Conservation (phyloP, 75 land plant genomes). For the Picea glauca region DNA sequence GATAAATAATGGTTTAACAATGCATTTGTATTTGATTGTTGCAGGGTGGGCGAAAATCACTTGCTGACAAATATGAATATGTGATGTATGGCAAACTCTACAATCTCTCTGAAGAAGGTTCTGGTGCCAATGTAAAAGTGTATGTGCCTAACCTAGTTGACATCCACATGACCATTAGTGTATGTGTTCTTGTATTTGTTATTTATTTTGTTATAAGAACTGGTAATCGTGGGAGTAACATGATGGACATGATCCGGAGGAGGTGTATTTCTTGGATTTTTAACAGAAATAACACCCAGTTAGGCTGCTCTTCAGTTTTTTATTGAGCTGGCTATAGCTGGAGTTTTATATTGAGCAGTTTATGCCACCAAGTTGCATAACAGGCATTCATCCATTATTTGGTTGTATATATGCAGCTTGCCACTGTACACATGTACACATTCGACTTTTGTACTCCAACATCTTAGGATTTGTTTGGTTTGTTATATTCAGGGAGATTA, state of each 20-base stretch:
- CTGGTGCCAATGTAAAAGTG: slow-evolving; percentile 52
- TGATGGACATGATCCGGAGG: neutral
- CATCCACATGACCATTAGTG: neutral
- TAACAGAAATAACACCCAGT: no score
- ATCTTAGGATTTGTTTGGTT: neutral
- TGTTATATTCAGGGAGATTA: slow-evolving; percentile 50
- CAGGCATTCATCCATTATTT: neutral
- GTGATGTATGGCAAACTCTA: slow-evolving; percentile 95
- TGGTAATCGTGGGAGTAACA: neutral
- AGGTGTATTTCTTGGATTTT: no score
- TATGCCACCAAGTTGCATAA: neutral
- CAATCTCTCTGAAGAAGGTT: slow-evolving; percentile 61
- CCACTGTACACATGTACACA: no score
- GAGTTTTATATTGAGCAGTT: neutral
- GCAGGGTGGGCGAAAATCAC: slow-evolving; percentile 47
- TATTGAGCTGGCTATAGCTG: neutral
- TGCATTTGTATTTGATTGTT: no score
- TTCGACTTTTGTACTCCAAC: no score
- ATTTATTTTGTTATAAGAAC: neutral
- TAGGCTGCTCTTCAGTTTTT: neutral
- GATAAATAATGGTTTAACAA: no score
- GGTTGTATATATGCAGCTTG: neutral
- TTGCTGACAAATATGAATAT: slow-evolving; percentile 92
- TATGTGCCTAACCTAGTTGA: slow-evolving; percentile 19
- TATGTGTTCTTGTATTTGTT: neutral